Evolutionary conservation across 2,329 filamentous ascomycete species (phyloP).

Genomic region (Epichloe scottii): DNA sequence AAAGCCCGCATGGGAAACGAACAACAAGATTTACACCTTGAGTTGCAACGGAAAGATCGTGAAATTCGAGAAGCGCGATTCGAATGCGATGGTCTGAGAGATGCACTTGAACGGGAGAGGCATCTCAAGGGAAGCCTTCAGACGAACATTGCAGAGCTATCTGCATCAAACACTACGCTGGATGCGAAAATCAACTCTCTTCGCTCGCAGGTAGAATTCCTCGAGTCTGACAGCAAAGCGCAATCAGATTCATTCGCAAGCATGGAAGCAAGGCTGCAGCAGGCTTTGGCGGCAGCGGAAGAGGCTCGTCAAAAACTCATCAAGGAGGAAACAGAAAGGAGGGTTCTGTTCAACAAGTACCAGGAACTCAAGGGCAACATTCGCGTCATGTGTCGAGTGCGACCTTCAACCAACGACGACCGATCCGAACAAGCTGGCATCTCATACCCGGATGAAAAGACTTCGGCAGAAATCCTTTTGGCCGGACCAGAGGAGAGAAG

Average conservation of each 20-base stretch:
- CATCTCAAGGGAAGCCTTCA: constrained; percentile 42
- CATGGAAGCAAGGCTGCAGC: constrained; percentile 68
- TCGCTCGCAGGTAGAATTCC: constrained; percentile 71
- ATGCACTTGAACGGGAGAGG: constrained; percentile 50
- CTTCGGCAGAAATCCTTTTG: constrained; percentile 76
- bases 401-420: constrained; percentile 50
- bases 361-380: constrained; percentile 98
- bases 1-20: constrained; percentile 38
- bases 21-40: constrained; percentile 35
- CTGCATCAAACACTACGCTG: constrained; percentile 50
- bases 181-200: constrained; percentile 66
- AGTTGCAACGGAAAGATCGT: constrained; percentile 38
- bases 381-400: constrained; percentile 91
- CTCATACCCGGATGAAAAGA: constrained; percentile 68
- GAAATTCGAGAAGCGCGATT: constrained; percentile 38
- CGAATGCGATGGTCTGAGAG: constrained; percentile 30
- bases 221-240: constrained; percentile 80
- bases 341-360: constrained; percentile 93
- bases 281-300: constrained; percentile 58
- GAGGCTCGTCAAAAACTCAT: constrained; percentile 70
- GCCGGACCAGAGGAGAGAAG: constrained; percentile 74
- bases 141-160: constrained; percentile 43
- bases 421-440: constrained; percentile 62
- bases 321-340: constrained; percentile 78
- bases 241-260: constrained; percentile 76